Percentiles rank a stretch among this genome's conserved stretches.
phyloP scores from a whole-genome alignment of 2,329 filamentous ascomycete genomes.

The Diplodia mutila region DNA sequence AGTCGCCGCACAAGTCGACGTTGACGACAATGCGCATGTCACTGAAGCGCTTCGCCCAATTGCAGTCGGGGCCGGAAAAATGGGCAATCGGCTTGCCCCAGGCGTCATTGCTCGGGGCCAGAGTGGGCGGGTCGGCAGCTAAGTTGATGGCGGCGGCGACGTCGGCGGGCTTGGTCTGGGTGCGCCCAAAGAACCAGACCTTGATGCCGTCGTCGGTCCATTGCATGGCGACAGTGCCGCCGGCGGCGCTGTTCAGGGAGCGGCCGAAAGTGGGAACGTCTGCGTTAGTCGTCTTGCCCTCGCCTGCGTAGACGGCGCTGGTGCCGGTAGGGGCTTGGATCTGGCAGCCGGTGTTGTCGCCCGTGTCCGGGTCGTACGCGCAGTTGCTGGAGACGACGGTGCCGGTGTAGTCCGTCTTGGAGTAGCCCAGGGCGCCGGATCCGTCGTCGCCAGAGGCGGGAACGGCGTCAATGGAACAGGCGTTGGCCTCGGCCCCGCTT shows the following conservation, averaged over 20 bases:
- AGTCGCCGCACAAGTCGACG: conserved; percentile 58
- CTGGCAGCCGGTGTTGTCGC: conserved; percentile 42
- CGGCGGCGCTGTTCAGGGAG: conserved; percentile 39
- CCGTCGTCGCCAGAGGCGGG: background rate
- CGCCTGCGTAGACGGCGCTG: conserved; percentile 21
- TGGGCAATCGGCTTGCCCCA: conserved; percentile 39
- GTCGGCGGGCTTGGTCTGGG: background rate
- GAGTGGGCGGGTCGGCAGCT: conserved; percentile 8
- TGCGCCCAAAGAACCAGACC: conserved; percentile 44
- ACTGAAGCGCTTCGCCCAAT: conserved; percentile 51
- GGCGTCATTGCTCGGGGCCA: conserved; percentile 29
- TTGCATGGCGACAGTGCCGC: conserved; percentile 48
- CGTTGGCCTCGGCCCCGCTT: conserved; percentile 28
- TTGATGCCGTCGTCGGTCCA: conserved; percentile 44
- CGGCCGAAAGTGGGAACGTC: conserved; percentile 41
- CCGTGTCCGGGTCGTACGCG: conserved; percentile 4
- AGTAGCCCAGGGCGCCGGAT: background rate
- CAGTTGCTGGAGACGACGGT: conserved; percentile 53
- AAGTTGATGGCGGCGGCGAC: conserved; percentile 31
- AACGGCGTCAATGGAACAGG: conserved; percentile 25
- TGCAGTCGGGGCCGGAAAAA: conserved; percentile 44
- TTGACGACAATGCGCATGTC: conserved; percentile 49
- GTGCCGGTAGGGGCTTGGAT: conserved; percentile 33
- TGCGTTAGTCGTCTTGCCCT: background rate
- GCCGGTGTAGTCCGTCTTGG: conserved; percentile 32